Percentiles rank a stretch among this genome's conserved stretches.
These are phyloP conservation scores for Metarhizium anisopliae DNA, from an alignment of 2,329 filamentous ascomycete species.

Conservation along the genomic window DNA sequence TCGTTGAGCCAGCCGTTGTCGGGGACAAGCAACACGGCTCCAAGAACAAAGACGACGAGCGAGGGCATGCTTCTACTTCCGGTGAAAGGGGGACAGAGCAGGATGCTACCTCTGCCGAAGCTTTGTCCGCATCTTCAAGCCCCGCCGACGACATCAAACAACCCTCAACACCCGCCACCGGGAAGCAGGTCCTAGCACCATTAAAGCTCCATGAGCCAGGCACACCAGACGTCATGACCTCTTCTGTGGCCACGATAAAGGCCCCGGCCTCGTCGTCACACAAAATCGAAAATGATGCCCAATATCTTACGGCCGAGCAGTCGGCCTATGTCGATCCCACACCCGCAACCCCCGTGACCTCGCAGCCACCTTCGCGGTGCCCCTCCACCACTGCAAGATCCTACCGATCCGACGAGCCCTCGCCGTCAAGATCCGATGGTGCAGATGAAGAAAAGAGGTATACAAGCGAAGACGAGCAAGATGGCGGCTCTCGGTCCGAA, in stretches of 20 bases:
- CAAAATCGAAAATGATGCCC: constrained; percentile 24
- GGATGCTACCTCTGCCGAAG: not conserved
- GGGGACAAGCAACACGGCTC: not conserved
- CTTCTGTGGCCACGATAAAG: constrained; percentile 40
- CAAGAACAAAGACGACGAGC: not conserved
- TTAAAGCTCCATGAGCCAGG: constrained; percentile 8
- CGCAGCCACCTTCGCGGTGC: constrained; percentile 49
- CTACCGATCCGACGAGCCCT: constrained; percentile 33
- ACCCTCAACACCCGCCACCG: constrained; percentile 9
- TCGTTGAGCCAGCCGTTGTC: not conserved
- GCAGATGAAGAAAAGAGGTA: constrained; percentile 49
- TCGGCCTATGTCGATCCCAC: constrained; percentile 47
- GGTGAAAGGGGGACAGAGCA: not conserved
- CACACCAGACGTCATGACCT: constrained; percentile 27
- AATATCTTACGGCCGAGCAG: constrained; percentile 40
- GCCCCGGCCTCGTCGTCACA: constrained; percentile 30
- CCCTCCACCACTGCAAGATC: constrained; percentile 45
- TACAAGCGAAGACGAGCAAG: constrained; percentile 53
- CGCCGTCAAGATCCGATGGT: constrained; percentile 44
- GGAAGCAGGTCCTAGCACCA: constrained; percentile 15
- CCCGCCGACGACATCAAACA: not conserved
- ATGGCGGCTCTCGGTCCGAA: constrained; percentile 67
- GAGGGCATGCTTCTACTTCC: not conserved
- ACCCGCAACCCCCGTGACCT: constrained; percentile 45
- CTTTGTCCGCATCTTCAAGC: not conserved